Evolutionary conservation across 2,329 filamentous ascomycete genomes (phyloP).

Genomic region (Rhynchosporium graminicola): DNA sequence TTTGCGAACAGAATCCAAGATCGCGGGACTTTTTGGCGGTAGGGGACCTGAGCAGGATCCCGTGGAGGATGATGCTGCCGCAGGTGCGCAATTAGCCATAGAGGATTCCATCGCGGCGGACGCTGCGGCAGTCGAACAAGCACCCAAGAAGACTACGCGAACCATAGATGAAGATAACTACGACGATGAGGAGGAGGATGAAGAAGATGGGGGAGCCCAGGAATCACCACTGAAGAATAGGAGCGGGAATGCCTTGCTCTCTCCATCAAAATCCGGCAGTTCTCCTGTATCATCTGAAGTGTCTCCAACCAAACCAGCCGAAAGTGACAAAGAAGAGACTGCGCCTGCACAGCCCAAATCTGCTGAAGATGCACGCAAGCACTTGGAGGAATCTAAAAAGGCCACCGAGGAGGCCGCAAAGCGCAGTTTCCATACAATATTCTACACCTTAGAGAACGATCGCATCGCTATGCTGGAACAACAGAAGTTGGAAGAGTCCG

Average conservation of each 20-base stretch:
- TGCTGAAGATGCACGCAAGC: conserved; percentile 87
- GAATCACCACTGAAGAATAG: conserved; percentile 55
- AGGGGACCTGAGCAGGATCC: conserved; percentile 34
- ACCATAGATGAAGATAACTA: conserved; percentile 84
- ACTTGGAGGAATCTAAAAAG: conserved; percentile 87
- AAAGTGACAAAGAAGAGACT: conserved; percentile 53
- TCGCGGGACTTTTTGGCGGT: conserved; percentile 71
- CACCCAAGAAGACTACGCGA: conserved; percentile 71
- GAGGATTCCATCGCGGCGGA: conserved; percentile 55
- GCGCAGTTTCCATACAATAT: conserved; percentile 87
- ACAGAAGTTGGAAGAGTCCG: conserved; percentile 93
- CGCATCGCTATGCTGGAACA: conserved; percentile 96
- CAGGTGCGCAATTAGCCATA: conserved; percentile 45
- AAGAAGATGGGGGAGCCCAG: conserved; percentile 60
- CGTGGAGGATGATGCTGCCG: conserved; percentile 37
- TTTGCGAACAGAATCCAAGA: conserved; percentile 73
- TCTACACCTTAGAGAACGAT: conserved; percentile 95
- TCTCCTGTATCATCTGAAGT: conserved; percentile 56
- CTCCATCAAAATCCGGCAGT: conserved; percentile 70
- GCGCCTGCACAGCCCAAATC: conserved; percentile 62
- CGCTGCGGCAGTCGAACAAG: conserved; percentile 46
- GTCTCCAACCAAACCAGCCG: conserved; percentile 55
- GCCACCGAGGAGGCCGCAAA: conserved; percentile 88
- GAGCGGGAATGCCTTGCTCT: conserved; percentile 55
- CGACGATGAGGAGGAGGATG: conserved; percentile 78